Conservation (phyloP, 2,329 filamentous ascomycete species). For the Xylariomycetidae sp. region DNA sequence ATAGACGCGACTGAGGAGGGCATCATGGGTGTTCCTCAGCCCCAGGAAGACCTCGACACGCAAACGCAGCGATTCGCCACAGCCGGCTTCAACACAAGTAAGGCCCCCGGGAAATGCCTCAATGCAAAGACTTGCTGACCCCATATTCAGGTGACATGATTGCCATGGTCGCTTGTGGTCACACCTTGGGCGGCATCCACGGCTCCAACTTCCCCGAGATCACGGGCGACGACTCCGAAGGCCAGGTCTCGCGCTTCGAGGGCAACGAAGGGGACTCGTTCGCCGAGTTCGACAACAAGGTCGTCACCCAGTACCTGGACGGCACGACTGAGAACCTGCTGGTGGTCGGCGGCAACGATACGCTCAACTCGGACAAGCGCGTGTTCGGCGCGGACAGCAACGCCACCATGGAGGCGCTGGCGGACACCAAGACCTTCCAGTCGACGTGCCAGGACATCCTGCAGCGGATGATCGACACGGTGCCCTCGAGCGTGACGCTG, state of each 20-base stretch:
- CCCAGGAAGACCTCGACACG: constrained; percentile 14
- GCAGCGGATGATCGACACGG: constrained; percentile 22
- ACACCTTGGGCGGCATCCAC: too few relatives aligned
- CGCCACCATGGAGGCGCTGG: constrained; percentile 19
- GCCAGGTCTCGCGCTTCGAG: constrained; percentile 18
- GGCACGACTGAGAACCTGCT: constrained; percentile 17
- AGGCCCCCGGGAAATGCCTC: constrained; percentile 22
- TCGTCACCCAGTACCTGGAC: constrained; percentile 22
- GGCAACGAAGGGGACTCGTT: constrained; percentile 21
- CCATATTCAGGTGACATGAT: too few relatives aligned
- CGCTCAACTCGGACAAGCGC: constrained; percentile 21
- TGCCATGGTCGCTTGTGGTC: too few relatives aligned
- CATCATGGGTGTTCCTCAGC: constrained; percentile 22
- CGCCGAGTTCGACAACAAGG: constrained; percentile 15
- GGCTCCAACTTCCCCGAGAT: neutral
- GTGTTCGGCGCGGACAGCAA: constrained; percentile 23
- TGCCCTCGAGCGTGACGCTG: constrained; percentile 17
- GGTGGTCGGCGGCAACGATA: constrained; percentile 21
- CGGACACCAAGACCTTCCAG: constrained; percentile 15
- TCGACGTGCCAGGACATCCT: constrained; percentile 19
- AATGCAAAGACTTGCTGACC: too few relatives aligned
- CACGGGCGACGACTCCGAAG: neutral
- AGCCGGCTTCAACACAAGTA: constrained; percentile 19
- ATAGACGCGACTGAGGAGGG: constrained; percentile 21
- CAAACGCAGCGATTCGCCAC: constrained; percentile 19